Conservation (phyloP, 257 asterid species). For the Paraleonurus japonicus region DNA sequence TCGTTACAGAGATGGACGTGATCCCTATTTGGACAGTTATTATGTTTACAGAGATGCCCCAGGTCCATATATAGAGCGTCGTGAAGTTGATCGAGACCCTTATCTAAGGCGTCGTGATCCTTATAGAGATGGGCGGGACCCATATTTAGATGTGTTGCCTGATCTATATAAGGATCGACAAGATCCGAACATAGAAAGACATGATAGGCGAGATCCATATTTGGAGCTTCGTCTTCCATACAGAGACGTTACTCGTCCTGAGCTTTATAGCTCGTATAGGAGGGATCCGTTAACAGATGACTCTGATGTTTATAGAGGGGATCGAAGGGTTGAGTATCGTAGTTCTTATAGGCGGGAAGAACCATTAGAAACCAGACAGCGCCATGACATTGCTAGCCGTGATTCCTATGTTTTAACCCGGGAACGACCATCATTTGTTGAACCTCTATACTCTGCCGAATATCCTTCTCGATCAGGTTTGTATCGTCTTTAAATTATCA, state of each 20-base stretch:
- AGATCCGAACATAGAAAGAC: slow-evolving; percentile 26
- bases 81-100: slow-evolving; percentile 35
- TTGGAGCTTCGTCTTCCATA: slow-evolving; percentile 31
- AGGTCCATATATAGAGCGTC: slow-evolving; percentile 36
- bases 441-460: slow-evolving; percentile 34
- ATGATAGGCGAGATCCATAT: slow-evolving; percentile 28
- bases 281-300: slow-evolving; percentile 24
- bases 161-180: slow-evolving; percentile 23
- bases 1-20: slow-evolving; percentile 25
- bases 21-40: slow-evolving; percentile 23
- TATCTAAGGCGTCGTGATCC: slow-evolving; percentile 31
- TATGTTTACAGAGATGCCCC: slow-evolving; percentile 27
- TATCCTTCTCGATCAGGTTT: slow-evolving; percentile 32
- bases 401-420: slow-evolving; percentile 38
- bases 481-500: slow-evolving; percentile 30
- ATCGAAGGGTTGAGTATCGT: slow-evolving; percentile 26
- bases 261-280: slow-evolving; percentile 30
- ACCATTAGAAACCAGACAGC: slow-evolving; percentile 21
- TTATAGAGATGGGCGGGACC: slow-evolving; percentile 14
- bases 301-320: slow-evolving; percentile 33
- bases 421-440: slow-evolving; percentile 33
- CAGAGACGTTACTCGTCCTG: slow-evolving; percentile 25
- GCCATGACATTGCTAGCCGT: slow-evolving; percentile 20
- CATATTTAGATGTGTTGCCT: slow-evolving; percentile 21
- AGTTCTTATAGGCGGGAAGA: slow-evolving; percentile 42